Base-by-base conservation (phyloP, 345 rosid genomes). In the Gossypium herbaceum region DNA sequence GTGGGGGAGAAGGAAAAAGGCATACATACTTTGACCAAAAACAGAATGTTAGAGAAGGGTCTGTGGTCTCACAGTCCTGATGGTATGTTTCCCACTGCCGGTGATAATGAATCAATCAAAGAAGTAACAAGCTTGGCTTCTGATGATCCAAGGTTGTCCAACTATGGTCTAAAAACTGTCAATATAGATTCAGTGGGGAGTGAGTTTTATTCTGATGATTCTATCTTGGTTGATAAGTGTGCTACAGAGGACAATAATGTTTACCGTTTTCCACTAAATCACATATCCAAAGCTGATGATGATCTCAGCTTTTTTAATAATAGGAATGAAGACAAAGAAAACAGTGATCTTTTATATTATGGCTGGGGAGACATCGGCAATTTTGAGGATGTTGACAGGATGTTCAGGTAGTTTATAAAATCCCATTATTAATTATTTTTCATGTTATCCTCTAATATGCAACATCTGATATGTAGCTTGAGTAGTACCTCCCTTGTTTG, bases 321-420 rank as follows among this genome's bases (percentile, higher is more conserved):
- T 76, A 86, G 82, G 22, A 34, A 24, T 58, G 88, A 85, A 56
- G 94, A 84, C 72, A 90, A 84, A 84, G 97, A 80, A 83, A 82
- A 77, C 73, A 81, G 76, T 59, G 95, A 88, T 74, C 90, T 90
- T 43, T 84, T 88, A 65, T 79, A 82, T 73, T 94, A 88, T 81
- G 91, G 84, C 44, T 94, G 97, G 98, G 87, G 87, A 72, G 97
- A 94, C 72, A 86, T 94, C n/a, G 97, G 86, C 50, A 91, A 89
- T 79, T 91, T 94, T 82, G 98, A 92, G 82, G 98, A 94, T 78
- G 92, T 94, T 77, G 92, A 94, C 86, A 84, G 84, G 80, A 90
- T 94, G 93, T 91, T 94, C 69, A 88, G 98, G 98, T 94, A 81
- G 73, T 74, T 54, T 17, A 5, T 44, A 58, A 52, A 62, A 24